Evolutionary conservation across 1,284 basidiomycete genomes (phyloP).

Genomic region (Trichosporon sp.): DNA sequence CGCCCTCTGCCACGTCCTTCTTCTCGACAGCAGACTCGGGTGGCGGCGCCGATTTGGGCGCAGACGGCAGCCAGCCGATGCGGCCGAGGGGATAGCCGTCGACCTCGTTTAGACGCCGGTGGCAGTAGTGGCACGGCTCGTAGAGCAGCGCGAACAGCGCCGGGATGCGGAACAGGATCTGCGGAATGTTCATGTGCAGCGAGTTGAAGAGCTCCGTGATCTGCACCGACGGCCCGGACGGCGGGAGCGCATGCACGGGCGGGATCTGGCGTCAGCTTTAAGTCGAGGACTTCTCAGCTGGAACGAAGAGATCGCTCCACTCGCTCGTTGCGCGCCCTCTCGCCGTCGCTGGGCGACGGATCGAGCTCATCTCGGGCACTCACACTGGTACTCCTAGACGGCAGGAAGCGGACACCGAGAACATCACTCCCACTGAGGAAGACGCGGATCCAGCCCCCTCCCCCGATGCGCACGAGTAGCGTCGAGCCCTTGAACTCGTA

Average conservation of each 20-base stretch:
- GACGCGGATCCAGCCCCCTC: constrained; percentile 7
- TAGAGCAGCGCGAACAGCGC: constrained; percentile 1
- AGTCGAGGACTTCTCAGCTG: not conserved
- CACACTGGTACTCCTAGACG: constrained; percentile 7
- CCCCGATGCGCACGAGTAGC: constrained; percentile 10
- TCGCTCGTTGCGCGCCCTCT: too few relatives aligned
- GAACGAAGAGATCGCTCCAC: too few relatives aligned
- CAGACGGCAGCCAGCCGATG: constrained; percentile 7
- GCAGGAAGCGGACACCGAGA: constrained; percentile 12
- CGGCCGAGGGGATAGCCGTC: constrained; percentile 15
- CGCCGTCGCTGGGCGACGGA: too few relatives aligned
- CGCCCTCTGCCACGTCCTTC: not conserved
- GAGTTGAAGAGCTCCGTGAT: constrained; percentile 11
- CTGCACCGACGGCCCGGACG: constrained; percentile 9
- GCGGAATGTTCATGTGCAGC: constrained; percentile 10
- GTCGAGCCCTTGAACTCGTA: constrained; percentile 8
- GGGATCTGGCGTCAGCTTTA: constrained; percentile 16
- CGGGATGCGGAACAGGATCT: constrained; percentile 16
- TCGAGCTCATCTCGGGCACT: too few relatives aligned
- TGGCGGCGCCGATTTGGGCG: not conserved
- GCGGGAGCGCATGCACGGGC: constrained; percentile 20
- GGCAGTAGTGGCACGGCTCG: constrained; percentile 13
- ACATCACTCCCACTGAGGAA: constrained; percentile 9
- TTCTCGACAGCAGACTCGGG: not conserved
- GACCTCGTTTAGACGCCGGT: constrained; percentile 9